These are phyloP conservation scores for Lodderomyces beijingensis DNA, from an alignment of 1,139 yeast genomes.

Conservation along the genomic window DNA sequence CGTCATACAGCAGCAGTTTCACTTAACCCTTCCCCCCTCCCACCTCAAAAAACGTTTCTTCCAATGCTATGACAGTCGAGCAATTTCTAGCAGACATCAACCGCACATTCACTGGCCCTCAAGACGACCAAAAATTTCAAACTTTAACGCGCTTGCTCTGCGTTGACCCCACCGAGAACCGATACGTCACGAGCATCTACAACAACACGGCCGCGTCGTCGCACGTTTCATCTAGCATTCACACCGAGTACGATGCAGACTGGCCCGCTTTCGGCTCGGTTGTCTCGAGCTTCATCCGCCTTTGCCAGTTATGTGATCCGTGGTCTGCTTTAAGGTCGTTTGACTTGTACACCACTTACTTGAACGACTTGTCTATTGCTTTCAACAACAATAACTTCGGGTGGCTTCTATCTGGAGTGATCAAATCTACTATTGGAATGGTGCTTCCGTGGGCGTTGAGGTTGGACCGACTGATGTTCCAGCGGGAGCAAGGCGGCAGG, in stretches of 20 bases:
- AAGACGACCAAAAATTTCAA: constrained; percentile 5
- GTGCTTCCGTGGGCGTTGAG: constrained; percentile 48
- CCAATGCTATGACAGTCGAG: constrained; percentile 1
- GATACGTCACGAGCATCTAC: constrained; percentile 8
- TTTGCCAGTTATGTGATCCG: constrained; percentile 57
- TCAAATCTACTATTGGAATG: constrained; percentile 36
- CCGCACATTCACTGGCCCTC: neutral
- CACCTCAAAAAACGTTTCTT: neutral
- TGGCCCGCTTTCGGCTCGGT: constrained; percentile 53
- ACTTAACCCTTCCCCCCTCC: neutral
- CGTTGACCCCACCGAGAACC: constrained; percentile 10
- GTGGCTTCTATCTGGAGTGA: constrained; percentile 39
- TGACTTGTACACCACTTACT: constrained; percentile 51
- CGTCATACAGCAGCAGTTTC: neutral
- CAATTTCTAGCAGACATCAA: constrained; percentile 3
- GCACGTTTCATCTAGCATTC: constrained; percentile 12
- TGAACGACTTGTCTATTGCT: constrained; percentile 55
- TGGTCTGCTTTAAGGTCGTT: constrained; percentile 53
- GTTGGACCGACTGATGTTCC: constrained; percentile 46
- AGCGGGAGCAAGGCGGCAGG: constrained; percentile 34
- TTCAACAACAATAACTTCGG: constrained; percentile 54
- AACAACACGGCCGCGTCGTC: constrained; percentile 1
- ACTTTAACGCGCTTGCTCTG: constrained; percentile 10
- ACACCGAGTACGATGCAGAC: constrained; percentile 32
- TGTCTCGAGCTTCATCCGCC: constrained; percentile 45